These are phyloP conservation scores for Yamadazyma conglobata DNA, from an alignment of 1,139 yeast genomes.

Conservation along the genomic window DNA sequence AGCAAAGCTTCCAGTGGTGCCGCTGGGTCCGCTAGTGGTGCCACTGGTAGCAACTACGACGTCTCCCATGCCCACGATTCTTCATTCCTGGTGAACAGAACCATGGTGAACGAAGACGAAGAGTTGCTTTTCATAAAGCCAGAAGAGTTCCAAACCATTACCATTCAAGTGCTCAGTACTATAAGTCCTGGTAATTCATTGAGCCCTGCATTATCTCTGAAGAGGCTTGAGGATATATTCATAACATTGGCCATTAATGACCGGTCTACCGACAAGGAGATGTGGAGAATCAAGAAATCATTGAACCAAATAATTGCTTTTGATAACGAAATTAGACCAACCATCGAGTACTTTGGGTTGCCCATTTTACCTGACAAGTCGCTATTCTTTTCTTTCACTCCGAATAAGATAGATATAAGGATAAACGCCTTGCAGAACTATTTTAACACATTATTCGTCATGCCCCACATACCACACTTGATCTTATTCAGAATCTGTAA, in stretches of 20 bases:
- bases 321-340: conserved; percentile 54
- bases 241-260: conserved; percentile 63
- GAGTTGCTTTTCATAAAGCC: conserved; percentile 56
- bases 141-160: conserved; percentile 59
- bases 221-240: conserved; percentile 51
- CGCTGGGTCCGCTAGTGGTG: background rate
- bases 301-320: conserved; percentile 52
- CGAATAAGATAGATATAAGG: conserved; percentile 63
- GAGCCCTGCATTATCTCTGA: conserved; percentile 22
- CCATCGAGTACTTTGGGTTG: conserved; percentile 54
- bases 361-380: conserved; percentile 62
- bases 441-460: conserved; percentile 55
- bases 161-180: conserved; percentile 58
- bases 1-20: no score
- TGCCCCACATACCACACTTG: conserved; percentile 59
- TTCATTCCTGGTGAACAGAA: conserved; percentile 8
- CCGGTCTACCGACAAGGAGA: conserved; percentile 54
- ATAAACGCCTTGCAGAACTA: conserved; percentile 55
- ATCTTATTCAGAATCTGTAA: conserved; percentile 55
- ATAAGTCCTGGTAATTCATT: conserved; percentile 23
- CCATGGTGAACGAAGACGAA: conserved; percentile 10
- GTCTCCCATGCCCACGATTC: conserved; percentile 6
- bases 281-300: conserved; percentile 70
- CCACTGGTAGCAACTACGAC: background rate
- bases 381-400: conserved; percentile 55